Base-by-base conservation (phyloP, 495 filamentous ascomycete genomes). In the Aspergillus ostianus region DNA sequence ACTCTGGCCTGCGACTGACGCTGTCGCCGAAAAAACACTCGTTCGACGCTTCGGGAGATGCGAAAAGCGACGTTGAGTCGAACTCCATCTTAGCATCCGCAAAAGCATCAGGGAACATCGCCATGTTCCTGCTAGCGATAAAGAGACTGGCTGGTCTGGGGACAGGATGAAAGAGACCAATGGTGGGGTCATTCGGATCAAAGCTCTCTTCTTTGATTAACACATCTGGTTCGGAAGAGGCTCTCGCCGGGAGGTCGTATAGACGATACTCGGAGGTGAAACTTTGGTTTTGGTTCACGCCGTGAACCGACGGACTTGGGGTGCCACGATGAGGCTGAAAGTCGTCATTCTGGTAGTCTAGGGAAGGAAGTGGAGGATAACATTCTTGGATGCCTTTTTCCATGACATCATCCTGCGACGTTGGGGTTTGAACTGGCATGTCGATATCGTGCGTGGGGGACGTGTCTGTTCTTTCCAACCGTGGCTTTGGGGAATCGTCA, bases 111-210 rank as follows among this genome's bases (percentile, higher is more conserved):
- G 32, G n/a, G 7, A 58, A 58, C 10, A 53, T n/a, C 2, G 51
- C n/a, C 27, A 64, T 60, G 18, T 53, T 55, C 19, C 51, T 62
- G 19, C 49, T 46, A 18, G 55, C 55, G 26, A 64, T 56, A 41
- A 48, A 63, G 26, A 45, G 15, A 26, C 26, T 55, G n/a, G 57
- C 44, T 20, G 19, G 29, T 32, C 32, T 56, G n/a, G 59, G 59
- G 18, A 60, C 46, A 19, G 65, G 57, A 32, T 64, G 65, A 27
- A 52, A 19, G 15, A 67, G 26, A 18, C 32, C 48, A 46, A 44
- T 47, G 15, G 53, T 45, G 7, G 47, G 8, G 27, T 56, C 53
- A 29, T 20, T 47, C 19, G 55, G 20, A 10, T 19, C 15, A 53
- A 44, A 4, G 6, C 57, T 47, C 23, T 51, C 57, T 44, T 47